These are phyloP conservation scores for Backusella tuberculispora DNA, from an alignment of 192 early-diverging fungal genomes.

Conservation along the genomic window DNA sequence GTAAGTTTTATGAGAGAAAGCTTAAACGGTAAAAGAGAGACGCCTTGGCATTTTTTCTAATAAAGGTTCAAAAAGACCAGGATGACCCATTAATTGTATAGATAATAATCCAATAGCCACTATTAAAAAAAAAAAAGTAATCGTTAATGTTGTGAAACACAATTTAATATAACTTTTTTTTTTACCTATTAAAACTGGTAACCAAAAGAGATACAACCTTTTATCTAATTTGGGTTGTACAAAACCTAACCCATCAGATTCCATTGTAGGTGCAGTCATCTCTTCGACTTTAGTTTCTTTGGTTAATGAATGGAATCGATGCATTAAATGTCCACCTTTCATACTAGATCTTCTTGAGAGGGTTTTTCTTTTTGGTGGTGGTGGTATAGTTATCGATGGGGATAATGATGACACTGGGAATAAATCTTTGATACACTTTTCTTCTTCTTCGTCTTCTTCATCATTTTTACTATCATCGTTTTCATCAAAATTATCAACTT, in stretches of 20 bases:
- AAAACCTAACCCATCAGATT: conserved; percentile 33
- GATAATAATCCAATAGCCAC: neutral
- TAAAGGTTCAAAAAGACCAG: neutral
- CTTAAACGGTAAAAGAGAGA: neutral
- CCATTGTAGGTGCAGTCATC: conserved; percentile 21
- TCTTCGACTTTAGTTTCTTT: conserved; percentile 19
- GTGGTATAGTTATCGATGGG: neutral
- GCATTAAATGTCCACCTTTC: conserved; percentile 13
- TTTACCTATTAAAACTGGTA: conserved; percentile 52
- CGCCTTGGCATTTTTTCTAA: neutral
- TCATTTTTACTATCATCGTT: too few species aligned
- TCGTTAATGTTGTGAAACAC: too few species aligned
- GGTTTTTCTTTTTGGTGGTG: conserved; percentile 4
- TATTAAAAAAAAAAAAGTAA: neutral
- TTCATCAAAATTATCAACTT: too few species aligned
- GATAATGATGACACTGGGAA: neutral
- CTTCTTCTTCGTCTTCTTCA: too few species aligned
- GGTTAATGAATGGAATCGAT: conserved; percentile 24
- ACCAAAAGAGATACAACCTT: conserved; percentile 62
- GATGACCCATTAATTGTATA: neutral
- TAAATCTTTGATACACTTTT: too few species aligned
- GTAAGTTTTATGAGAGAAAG: neutral
- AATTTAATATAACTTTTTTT: neutral
- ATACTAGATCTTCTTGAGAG: conserved; percentile 22
- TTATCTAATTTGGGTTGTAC: conserved; percentile 52